Evolutionary conservation across 495 filamentous ascomycete species (phyloP).

Genomic region (Letharia lupina): DNA sequence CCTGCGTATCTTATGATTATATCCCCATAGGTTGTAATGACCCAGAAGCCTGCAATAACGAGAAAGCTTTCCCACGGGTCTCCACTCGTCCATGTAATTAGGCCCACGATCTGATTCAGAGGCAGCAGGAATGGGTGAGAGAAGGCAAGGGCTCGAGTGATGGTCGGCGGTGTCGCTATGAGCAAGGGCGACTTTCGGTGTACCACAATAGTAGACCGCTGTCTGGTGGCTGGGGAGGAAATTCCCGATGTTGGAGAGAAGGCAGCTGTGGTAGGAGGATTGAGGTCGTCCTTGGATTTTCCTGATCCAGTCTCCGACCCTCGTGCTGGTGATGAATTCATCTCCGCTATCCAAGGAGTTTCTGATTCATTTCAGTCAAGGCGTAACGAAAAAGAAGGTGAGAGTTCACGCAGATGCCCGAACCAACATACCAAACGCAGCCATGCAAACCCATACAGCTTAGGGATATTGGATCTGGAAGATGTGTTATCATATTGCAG

Average conservation of each 20-base stretch:
- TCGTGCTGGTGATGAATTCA: slow-evolving; percentile 28
- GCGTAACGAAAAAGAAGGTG: slow-evolving; percentile 18
- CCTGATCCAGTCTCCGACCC: slow-evolving; percentile 32
- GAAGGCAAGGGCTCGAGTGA: slow-evolving; percentile 87
- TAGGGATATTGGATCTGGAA: neutral
- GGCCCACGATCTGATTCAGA: slow-evolving; percentile 69
- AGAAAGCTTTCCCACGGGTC: slow-evolving; percentile 98
- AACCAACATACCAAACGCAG: slow-evolving; percentile 49
- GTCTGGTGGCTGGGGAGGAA: slow-evolving; percentile 58
- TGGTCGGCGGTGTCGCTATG: slow-evolving; percentile 84
- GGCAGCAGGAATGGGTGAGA: slow-evolving; percentile 88
- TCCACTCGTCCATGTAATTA: slow-evolving; percentile 85
- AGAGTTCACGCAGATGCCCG: slow-evolving; percentile 2
- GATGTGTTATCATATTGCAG: neutral
- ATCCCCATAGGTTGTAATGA: slow-evolving; percentile 75
- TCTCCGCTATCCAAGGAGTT: slow-evolving; percentile 50
- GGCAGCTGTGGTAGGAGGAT: slow-evolving; percentile 66
- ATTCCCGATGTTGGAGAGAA: slow-evolving; percentile 76
- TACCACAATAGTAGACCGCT: slow-evolving; percentile 84
- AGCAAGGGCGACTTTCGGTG: slow-evolving; percentile 93
- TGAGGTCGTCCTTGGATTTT: slow-evolving; percentile 41
- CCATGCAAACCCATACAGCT: slow-evolving; percentile 44
- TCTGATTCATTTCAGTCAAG: slow-evolving; percentile 30
- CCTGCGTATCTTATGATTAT: slow-evolving; percentile 67
- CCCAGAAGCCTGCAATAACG: slow-evolving; percentile 77